Evolutionary conservation across 1,284 basidiomycete species (phyloP).

Genomic region (Apiotrichum porosum): DNA sequence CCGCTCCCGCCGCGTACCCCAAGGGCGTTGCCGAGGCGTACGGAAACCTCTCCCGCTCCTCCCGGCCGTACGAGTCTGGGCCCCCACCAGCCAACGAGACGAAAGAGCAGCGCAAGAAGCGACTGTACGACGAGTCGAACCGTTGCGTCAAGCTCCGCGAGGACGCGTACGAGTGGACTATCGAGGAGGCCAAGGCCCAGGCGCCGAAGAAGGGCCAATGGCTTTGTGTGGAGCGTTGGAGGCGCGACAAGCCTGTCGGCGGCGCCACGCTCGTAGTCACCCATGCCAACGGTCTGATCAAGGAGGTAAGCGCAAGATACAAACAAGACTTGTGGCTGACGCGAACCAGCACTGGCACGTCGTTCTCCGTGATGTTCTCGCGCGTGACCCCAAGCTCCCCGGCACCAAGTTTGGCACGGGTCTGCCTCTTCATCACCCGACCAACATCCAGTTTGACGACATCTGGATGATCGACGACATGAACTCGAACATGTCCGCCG

Average conservation of each 20-base stretch:
- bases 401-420: constrained; percentile 8
- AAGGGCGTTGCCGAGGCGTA: constrained; percentile 46
- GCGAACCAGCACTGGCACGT: constrained; percentile 63
- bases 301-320: constrained; percentile 55
- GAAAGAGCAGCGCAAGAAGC: constrained; percentile 28
- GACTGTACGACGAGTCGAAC: constrained; percentile 4
- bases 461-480: constrained; percentile 73
- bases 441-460: constrained; percentile 56
- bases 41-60: constrained; percentile 18
- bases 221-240: constrained; percentile 20
- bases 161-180: constrained; percentile 5
- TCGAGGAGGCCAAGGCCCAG: constrained; percentile 14
- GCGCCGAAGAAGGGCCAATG: constrained; percentile 43
- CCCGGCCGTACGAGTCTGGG: constrained; percentile 14
- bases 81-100: constrained; percentile 8
- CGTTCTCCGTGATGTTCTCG: constrained; percentile 53
- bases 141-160: neutral
- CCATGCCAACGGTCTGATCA: constrained; percentile 17
- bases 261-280: constrained; percentile 14
- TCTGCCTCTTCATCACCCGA: neutral
- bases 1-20: constrained; percentile 66
- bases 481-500: constrained; percentile 68
- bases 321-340: constrained; percentile 38
- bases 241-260: neutral
- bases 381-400: constrained; percentile 2